Percentiles rank a stretch among this genome's conserved stretches.
Evolutionary conservation across 768 basidiomycete genomes (phyloP).

Genomic region (Erythrobasidium yunnanense): DNA sequence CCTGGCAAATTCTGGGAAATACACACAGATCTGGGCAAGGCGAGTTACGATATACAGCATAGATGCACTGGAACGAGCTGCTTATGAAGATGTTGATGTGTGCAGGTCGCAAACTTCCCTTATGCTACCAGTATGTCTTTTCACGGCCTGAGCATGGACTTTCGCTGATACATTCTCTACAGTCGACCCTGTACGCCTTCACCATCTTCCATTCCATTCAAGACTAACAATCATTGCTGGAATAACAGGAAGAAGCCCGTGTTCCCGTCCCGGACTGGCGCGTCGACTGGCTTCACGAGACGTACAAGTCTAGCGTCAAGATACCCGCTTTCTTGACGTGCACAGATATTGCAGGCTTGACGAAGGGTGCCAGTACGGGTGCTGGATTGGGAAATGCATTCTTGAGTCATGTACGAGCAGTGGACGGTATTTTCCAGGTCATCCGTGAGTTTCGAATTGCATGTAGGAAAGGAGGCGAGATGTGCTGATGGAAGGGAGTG

Average conservation of each 20-base stretch:
- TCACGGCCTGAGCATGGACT: slow-evolving; percentile 25
- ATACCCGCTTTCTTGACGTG: slow-evolving; percentile 93
- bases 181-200: background rate
- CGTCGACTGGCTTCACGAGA: slow-evolving; percentile 84
- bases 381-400: slow-evolving; percentile 96
- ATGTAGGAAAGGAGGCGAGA: background rate
- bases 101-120: slow-evolving; percentile 88
- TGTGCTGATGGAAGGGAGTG: background rate
- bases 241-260: slow-evolving; percentile 75
- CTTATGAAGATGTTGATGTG: slow-evolving; percentile 59
- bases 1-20: background rate
- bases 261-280: slow-evolving; percentile 88
- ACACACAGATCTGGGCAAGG: slow-evolving; percentile 33
- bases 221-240: background rate
- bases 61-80: background rate
- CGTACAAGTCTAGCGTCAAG: slow-evolving; percentile 76
- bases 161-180: slow-evolving; percentile 35
- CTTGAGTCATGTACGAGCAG: slow-evolving; percentile 91
- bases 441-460: slow-evolving; percentile 48
- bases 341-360: slow-evolving; percentile 96
- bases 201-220: background rate
- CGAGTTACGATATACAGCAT: slow-evolving; percentile 1
- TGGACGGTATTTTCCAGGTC: slow-evolving; percentile 98
- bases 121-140: slow-evolving; percentile 45
- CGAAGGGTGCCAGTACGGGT: slow-evolving; percentile 95